Evolutionary conservation across 2,329 filamentous ascomycete genomes (phyloP), one percentile per base, ranked within the genome.

Genomic region (Beauveria pseudobassiana): DNA sequence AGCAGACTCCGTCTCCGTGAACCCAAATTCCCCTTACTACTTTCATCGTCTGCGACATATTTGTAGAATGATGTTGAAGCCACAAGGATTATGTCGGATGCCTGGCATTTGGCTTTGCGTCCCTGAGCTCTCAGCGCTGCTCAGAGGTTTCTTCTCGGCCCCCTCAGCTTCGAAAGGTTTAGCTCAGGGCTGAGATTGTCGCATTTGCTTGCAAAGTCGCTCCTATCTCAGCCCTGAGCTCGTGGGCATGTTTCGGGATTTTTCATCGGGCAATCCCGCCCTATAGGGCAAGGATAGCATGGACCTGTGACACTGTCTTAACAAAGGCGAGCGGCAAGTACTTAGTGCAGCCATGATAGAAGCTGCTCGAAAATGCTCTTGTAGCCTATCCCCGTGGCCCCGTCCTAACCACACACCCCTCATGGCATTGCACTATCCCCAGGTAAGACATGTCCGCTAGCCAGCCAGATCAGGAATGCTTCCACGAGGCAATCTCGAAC

Each of bases 401-500:
- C 45, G 12, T n/a, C 7, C 16, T 58, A 58, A 16, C 16, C 45
- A 30, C 55, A 58, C 55, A n/a, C 55, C 55, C 45, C 30, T 45
- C 18, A 22, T 38, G 0, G 12, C 34, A 16, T 38, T 10, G 22
- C 56, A 38, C 56, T 34, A 43, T 51, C 10, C 46, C 48, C 49
- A 14, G 49, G 57, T 22, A 59, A 34, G 38, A 46, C 26, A 45
- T 18, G 24, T 43, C 57, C 57, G 40, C 57, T 53, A 30, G 49
- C 40, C 49, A 60, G 49, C 56, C 56, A 46, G 56, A 51, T 59
- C 56, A 59, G 56, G 38, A 30, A 52, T 59, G 49, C 38, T 60
- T 53, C 57, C 48, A 53, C 49, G 22, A 60, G 38, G 48, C 49
- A 52, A 52, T 60, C 57, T 60, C 48, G 57, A 60, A 60, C 16